These are phyloP conservation scores for Poa annua DNA, from an alignment of 176 grass and related monocot genomes.

Conservation along the genomic window DNA sequence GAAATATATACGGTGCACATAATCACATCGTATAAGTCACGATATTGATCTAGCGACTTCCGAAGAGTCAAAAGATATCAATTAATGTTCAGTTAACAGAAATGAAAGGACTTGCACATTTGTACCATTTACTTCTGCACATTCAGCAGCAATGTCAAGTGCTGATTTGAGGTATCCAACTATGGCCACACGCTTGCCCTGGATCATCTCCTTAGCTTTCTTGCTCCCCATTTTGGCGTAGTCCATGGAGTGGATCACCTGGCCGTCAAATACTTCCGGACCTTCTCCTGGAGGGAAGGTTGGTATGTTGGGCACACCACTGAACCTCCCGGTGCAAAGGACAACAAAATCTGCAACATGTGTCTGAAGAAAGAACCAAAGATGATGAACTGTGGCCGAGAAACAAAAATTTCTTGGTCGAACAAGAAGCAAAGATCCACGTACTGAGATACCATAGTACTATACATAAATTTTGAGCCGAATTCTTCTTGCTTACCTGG, in stretches of 20 bases:
- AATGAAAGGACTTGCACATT: neutral
- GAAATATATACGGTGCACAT: too few relatives aligned
- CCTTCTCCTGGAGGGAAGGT: conserved; percentile 45
- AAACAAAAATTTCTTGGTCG: too few relatives aligned
- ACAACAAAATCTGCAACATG: conserved; percentile 51
- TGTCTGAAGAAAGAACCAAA: conserved; percentile 35
- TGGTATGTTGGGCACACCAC: conserved; percentile 56
- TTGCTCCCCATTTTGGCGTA: conserved; percentile 16
- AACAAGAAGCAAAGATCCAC: too few relatives aligned
- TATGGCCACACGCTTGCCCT: conserved; percentile 48
- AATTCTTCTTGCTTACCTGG: conserved; percentile 8
- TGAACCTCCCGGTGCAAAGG: conserved; percentile 64
- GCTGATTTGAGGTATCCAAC: conserved; percentile 59
- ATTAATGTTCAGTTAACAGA: neutral
- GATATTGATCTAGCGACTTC: too few relatives aligned
- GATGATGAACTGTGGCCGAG: too few relatives aligned
- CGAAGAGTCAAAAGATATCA: neutral
- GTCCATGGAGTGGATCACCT: conserved; percentile 47
- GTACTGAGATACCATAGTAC: too few relatives aligned
- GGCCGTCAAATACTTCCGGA: conserved; percentile 51
- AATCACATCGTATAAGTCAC: too few relatives aligned
- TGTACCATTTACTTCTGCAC: conserved; percentile 45
- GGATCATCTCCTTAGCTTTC: conserved; percentile 46
- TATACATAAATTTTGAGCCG: neutral
- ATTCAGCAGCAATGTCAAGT: conserved; percentile 56